A percentile compares a stretch with the other conserved stretches of the same genome.
Evolutionary conservation across 768 basidiomycete genomes (phyloP).

Genomic region (Austroboletus festivus): DNA sequence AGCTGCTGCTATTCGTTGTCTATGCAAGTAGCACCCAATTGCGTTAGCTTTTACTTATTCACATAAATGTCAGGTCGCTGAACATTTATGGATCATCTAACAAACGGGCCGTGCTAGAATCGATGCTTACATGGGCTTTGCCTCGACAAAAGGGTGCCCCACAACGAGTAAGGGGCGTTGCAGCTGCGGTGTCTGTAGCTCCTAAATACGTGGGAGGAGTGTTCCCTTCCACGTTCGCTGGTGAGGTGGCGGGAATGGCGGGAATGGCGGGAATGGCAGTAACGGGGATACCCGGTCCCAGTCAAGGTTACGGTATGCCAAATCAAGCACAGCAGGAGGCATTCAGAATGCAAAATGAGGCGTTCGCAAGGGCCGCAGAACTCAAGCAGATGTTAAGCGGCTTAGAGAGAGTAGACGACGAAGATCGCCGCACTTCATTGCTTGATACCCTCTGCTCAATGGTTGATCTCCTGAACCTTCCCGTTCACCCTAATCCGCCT

Average conservation of each 20-base stretch:
- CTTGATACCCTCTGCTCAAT: slow-evolving; percentile 65
- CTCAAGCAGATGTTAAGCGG: slow-evolving; percentile 59
- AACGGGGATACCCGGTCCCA: slow-evolving; percentile 18
- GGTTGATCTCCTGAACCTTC: slow-evolving; percentile 71
- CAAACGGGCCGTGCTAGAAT: slow-evolving; percentile 58
- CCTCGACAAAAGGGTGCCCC: slow-evolving; percentile 61
- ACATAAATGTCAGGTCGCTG: slow-evolving; percentile 45
- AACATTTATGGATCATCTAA: slow-evolving; percentile 70
- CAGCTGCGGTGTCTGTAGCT: slow-evolving; percentile 17
- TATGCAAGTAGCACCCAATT: slow-evolving; percentile 53
- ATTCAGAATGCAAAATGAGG: slow-evolving; percentile 37
- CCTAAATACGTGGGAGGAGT: slow-evolving; percentile 15
- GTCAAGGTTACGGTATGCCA: slow-evolving; percentile 13
- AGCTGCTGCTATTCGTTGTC: slow-evolving; percentile 52
- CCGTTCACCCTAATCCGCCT: slow-evolving; percentile 69
- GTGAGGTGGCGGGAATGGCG: slow-evolving; percentile 14
- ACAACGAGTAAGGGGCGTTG: slow-evolving; percentile 7
- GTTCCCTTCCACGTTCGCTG: slow-evolving; percentile 13
- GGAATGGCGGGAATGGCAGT: too few species aligned
- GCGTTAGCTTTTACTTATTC: background rate
- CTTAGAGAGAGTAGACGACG: slow-evolving; percentile 77
- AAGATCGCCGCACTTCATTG: slow-evolving; percentile 64
- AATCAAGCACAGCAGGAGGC: slow-evolving; percentile 37
- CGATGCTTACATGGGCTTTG: slow-evolving; percentile 70
- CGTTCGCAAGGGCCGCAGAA: slow-evolving; percentile 59